These are phyloP conservation scores for Powellomyces hirtus DNA, from an alignment of 192 early-diverging fungal genomes.

Conservation along the genomic window DNA sequence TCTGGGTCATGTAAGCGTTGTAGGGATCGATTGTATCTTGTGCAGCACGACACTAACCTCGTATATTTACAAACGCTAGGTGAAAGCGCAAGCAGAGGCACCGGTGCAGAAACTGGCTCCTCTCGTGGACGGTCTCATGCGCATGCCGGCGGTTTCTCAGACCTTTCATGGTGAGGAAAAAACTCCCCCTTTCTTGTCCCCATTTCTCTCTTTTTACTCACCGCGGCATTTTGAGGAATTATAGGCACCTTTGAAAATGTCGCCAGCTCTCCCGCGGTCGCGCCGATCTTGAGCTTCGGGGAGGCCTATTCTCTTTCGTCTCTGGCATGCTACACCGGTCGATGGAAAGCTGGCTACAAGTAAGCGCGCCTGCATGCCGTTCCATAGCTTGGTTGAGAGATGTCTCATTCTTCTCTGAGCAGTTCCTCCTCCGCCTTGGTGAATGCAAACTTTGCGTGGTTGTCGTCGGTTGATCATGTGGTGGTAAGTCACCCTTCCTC, in stretches of 20 bases:
- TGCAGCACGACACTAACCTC: not conserved
- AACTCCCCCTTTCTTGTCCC: too few relatives aligned
- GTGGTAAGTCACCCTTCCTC: not conserved
- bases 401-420: not conserved
- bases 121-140: not conserved
- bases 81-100: not conserved
- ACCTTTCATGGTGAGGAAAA: not conserved
- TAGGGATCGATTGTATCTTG: not conserved
- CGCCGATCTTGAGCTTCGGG: not conserved
- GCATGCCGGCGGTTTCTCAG: not conserved
- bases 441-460: not conserved
- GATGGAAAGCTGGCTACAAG: not conserved
- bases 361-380: not conserved
- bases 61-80: not conserved
- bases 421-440: not conserved
- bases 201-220: too few relatives aligned
- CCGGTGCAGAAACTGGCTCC: not conserved
- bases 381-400: not conserved
- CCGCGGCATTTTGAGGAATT: too few relatives aligned
- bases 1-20: not conserved
- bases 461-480: not conserved
- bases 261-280: not conserved
- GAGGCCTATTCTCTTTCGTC: not conserved
- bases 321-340: not conserved
- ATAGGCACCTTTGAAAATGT: not conserved